Evolutionary conservation across 2,329 filamentous ascomycete genomes (phyloP).

Genomic region (Bimuria novae-zelandiae): DNA sequence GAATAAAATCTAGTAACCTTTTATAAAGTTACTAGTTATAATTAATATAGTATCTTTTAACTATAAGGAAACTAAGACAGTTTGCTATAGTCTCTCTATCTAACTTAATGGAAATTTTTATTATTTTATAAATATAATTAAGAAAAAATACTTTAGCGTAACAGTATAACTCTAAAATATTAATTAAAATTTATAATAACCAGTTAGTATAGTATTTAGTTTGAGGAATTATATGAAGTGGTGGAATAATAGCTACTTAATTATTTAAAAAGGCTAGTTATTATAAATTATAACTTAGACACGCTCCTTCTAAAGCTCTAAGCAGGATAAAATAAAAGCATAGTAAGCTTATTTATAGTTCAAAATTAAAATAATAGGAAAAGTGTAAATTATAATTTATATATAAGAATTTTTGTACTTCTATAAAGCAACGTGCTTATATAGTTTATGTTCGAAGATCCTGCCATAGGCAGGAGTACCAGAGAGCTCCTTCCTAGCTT

Average conservation of each 20-base stretch:
- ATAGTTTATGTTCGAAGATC: no score
- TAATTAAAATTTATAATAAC: conserved; percentile 9
- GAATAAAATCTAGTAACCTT: no score
- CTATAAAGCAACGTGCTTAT: no score
- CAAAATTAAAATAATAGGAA: neutral
- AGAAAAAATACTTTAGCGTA: neutral
- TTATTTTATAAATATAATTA: conserved; percentile 3
- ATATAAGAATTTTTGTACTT: no score
- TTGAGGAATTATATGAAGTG: conserved; percentile 7
- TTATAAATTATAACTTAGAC: conserved; percentile 12
- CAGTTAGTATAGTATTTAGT: conserved; percentile 8
- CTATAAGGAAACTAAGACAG: conserved; percentile 9
- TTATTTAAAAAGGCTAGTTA: conserved; percentile 5
- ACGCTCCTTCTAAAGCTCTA: conserved; percentile 5
- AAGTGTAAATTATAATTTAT: no score
- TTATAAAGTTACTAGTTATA: no score
- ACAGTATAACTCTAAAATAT: conserved; percentile 4
- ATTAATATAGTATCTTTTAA: no score
- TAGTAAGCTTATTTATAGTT: neutral
- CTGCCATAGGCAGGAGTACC: no score
- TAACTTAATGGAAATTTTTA: conserved; percentile 10
- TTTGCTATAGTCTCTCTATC: conserved; percentile 6
- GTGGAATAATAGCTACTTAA: conserved; percentile 4
- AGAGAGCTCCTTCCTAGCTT: no score
- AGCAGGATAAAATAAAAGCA: conserved; percentile 5